phyloP scores from a whole-genome alignment of 2,329 filamentous ascomycete genomes.

The Xylariaceae sp. region DNA sequence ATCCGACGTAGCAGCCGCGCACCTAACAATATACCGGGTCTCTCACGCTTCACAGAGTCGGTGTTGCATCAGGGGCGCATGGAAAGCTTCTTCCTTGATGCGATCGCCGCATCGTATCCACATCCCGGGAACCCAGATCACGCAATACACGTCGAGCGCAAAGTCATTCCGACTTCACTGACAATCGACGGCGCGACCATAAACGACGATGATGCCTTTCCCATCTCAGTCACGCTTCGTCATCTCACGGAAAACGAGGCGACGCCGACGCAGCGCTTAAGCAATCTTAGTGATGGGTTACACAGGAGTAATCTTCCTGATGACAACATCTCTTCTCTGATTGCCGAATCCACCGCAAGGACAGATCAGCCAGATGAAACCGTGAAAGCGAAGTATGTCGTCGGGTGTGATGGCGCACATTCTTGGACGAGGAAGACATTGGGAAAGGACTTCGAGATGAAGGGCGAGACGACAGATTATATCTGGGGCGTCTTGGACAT shows the following conservation, averaged over 20 bases:
- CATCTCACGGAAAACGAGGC: conserved; percentile 53
- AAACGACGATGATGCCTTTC: conserved; percentile 48
- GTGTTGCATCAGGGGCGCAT: conserved; percentile 61
- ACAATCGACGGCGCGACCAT: conserved; percentile 44
- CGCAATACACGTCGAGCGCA: conserved; percentile 49
- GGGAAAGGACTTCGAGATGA: conserved; percentile 45
- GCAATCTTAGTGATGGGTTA: conserved; percentile 45
- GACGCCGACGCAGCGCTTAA: conserved; percentile 37
- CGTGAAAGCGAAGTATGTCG: conserved; percentile 58
- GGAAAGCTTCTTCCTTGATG: conserved; percentile 54
- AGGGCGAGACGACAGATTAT: conserved; percentile 52
- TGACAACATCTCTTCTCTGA: conserved; percentile 50
- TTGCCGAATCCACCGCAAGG: conserved; percentile 19
- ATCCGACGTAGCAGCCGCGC: conserved; percentile 41
- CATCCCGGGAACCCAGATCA: conserved; percentile 13
- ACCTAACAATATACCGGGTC: conserved; percentile 49
- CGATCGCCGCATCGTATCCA: conserved; percentile 36
- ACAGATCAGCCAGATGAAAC: conserved; percentile 38
- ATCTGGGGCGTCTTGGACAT: conserved; percentile 48
- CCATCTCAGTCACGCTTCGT: conserved; percentile 53
- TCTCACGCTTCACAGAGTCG: conserved; percentile 54
- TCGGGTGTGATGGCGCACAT: conserved; percentile 67
- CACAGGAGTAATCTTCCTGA: conserved; percentile 52
- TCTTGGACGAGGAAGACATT: conserved; percentile 60
- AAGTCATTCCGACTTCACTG: conserved; percentile 50